Evolutionary conservation across 768 basidiomycete genomes (phyloP), one percentile per base, ranked within the genome.

Genomic region (Tylopilus cervinicoccineus): DNA sequence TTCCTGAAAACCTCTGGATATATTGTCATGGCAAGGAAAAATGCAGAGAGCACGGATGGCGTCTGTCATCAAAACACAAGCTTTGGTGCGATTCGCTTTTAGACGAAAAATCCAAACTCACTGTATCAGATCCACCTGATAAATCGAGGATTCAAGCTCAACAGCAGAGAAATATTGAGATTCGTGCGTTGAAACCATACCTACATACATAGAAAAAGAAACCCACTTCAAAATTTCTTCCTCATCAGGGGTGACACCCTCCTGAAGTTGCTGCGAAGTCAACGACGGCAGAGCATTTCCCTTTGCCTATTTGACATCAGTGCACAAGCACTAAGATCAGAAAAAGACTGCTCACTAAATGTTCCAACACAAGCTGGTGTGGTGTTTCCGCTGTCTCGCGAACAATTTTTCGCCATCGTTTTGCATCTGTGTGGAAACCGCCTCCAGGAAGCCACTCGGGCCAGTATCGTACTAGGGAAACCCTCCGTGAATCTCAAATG

Each of bases 41-140:
- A 61, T 0, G 49, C 51, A 6, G 31, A 48, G 24, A 54, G 17
- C 11, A 42, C 10, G 16, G 47, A 50, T 1, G 51, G 26, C 2
- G 36, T 57, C 57, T 53, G 23, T 59, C 28, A 72, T 8, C n/a
- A 1, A 5, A 6, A 0, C 11, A 10, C n/a, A n/a, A n/a, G n/a
- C n/a, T 43, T 34, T 20, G 44, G 22, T 14, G 9, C 14, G 13
- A 38, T 29, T 38, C 5, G 3, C 13, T 40, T 16, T 5, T 8
- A 8, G 3, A 19, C 3, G 17, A 27, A 16, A 67, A 68, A 6
- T 6, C n/a, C n/a, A n/a, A 11, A 27, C 47, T 17, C 12, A 54
- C 58, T 0, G 53, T 58, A 9, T 61, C 56, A 4, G 54, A 27
- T 41, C 48, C 60, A 23, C 34, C 77, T 75, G 38, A 37, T 29